These are phyloP conservation scores for Pythium dissotocum DNA, from an alignment of 352 stramenopile genomes.

Conservation along the genomic window DNA sequence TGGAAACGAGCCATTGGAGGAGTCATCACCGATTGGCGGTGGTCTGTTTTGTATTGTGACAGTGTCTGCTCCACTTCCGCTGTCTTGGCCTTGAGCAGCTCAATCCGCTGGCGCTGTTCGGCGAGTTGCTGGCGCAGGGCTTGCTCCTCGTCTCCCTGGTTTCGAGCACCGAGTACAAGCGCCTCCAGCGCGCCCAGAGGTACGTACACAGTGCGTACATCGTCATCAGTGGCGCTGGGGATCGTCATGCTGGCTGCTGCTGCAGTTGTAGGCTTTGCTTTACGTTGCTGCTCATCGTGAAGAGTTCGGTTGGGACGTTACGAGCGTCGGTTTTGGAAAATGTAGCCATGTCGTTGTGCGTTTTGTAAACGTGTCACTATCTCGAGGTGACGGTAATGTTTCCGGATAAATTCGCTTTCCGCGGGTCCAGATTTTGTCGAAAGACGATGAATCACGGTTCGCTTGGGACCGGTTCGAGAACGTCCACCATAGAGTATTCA, in stretches of 20 bases:
- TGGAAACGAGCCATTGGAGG: slow-evolving; percentile 1
- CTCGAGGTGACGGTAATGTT: not conserved
- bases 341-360: not conserved
- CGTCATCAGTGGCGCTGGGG: not conserved
- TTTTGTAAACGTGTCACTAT: not conserved
- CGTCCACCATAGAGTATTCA: slow-evolving; percentile 10
- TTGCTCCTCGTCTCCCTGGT: slow-evolving; percentile 42
- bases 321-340: not conserved
- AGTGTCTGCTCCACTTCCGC: slow-evolving; percentile 48
- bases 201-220: slow-evolving; percentile 38
- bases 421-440: not conserved
- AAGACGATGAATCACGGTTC: slow-evolving; percentile 1
- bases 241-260: not conserved
- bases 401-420: not conserved
- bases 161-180: slow-evolving; percentile 37
- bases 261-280: not conserved
- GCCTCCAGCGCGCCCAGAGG: slow-evolving; percentile 41
- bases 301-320: not conserved
- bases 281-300: not conserved
- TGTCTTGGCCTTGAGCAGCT: slow-evolving; percentile 40
- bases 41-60: slow-evolving; percentile 45
- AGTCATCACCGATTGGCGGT: slow-evolving; percentile 40
- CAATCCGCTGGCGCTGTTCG: slow-evolving; percentile 38
- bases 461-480: slow-evolving; percentile 17
- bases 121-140: slow-evolving; percentile 37